Percentiles rank a stretch among this genome's conserved stretches.
Evolutionary conservation across 2,329 filamentous ascomycete species (phyloP).

Genomic region (Rugonectria rugulosa): DNA sequence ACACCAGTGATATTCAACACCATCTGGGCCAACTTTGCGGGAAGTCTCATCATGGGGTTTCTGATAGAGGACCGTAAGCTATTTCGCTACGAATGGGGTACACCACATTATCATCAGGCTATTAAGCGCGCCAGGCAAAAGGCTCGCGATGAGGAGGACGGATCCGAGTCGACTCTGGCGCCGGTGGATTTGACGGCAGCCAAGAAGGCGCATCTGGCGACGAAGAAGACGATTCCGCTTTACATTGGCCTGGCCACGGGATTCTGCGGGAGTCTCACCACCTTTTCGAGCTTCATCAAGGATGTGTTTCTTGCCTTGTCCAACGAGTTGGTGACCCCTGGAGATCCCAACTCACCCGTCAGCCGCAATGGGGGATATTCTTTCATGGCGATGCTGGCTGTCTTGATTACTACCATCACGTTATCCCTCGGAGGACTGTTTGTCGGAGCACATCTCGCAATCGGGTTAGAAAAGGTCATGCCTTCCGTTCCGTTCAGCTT

Average conservation of each 20-base stretch:
- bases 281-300: slow-evolving; percentile 85
- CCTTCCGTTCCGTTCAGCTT: slow-evolving; percentile 67
- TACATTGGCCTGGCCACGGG: slow-evolving; percentile 88
- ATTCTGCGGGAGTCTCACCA: slow-evolving; percentile 90
- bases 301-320: slow-evolving; percentile 82
- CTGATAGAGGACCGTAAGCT: slow-evolving; percentile 79
- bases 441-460: slow-evolving; percentile 77
- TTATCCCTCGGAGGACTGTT: slow-evolving; percentile 75
- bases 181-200: slow-evolving; percentile 51
- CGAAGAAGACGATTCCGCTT: slow-evolving; percentile 86
- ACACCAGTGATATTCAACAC: slow-evolving; percentile 77
- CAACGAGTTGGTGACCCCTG: slow-evolving; percentile 67
- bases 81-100: slow-evolving; percentile 74
- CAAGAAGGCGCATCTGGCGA: slow-evolving; percentile 65
- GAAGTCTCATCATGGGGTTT: slow-evolving; percentile 86
- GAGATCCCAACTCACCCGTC: slow-evolving; percentile 46
- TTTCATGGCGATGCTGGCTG: slow-evolving; percentile 80
- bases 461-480: slow-evolving; percentile 62
- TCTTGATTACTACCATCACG: slow-evolving; percentile 75
- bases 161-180: slow-evolving; percentile 24
- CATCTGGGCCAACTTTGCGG: slow-evolving; percentile 88
- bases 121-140: slow-evolving; percentile 43
- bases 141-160: slow-evolving; percentile 48
- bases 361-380: slow-evolving; percentile 77
- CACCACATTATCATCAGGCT: slow-evolving; percentile 47